These are phyloP conservation scores for Globisporangium viniferum DNA, from an alignment of 352 stramenopile genomes.

Conservation along the genomic window DNA sequence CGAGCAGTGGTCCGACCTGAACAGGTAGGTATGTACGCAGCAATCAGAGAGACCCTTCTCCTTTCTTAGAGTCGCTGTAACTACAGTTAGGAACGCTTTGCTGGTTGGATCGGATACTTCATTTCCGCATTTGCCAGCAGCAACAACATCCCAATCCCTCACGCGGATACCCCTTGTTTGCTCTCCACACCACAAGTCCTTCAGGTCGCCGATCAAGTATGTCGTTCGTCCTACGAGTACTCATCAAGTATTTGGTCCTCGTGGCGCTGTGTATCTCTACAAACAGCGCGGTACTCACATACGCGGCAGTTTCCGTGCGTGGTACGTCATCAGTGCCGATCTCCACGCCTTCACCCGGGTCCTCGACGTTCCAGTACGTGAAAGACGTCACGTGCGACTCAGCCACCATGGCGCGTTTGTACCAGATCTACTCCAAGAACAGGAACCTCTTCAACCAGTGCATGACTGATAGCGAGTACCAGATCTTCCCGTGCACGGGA, in stretches of 20 bases:
- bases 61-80: too few relatives aligned
- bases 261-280: background rate
- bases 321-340: background rate
- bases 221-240: background rate
- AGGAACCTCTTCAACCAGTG: slow-evolving; percentile 51
- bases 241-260: background rate
- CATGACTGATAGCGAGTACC: slow-evolving; percentile 44
- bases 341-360: background rate
- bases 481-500: slow-evolving; percentile 58
- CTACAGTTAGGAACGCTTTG: too few relatives aligned
- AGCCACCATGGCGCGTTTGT: slow-evolving; percentile 27
- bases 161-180: background rate
- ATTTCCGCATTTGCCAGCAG: background rate
- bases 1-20: too few relatives aligned
- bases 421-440: slow-evolving; percentile 60
- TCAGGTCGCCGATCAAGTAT: background rate
- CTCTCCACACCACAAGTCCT: background rate
- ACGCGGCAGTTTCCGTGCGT: background rate
- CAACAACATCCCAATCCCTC: background rate
- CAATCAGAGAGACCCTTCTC: too few relatives aligned
- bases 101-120: background rate
- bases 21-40: too few relatives aligned
- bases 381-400: background rate
- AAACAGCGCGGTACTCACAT: background rate
- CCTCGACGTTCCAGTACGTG: background rate